phyloP scores from a whole-genome alignment of 768 basidiomycete species.

The Hericium alpestre region DNA sequence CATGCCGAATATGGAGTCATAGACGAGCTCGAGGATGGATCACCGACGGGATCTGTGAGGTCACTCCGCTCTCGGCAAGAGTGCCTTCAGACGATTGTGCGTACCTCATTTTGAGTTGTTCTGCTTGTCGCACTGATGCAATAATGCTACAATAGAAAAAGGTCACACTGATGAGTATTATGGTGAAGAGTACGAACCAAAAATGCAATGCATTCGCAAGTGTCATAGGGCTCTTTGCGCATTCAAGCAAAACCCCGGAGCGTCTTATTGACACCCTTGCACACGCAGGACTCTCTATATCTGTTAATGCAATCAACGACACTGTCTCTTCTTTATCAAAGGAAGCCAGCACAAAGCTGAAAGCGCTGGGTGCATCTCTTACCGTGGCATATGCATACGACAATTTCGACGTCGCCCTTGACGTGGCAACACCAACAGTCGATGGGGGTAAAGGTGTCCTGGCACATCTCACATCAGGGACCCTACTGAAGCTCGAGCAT shows the following conservation, averaged over 20 bases:
- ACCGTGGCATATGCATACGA: background rate
- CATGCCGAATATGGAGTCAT: background rate
- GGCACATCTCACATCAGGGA: constrained; percentile 18
- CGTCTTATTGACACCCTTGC: background rate
- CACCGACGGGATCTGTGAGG: background rate
- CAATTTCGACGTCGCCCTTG: background rate
- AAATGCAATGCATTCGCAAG: constrained; percentile 15
- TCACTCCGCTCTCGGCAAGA: background rate
- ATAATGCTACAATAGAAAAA: background rate
- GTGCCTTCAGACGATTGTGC: background rate
- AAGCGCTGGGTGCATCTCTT: background rate
- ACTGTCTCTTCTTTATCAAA: background rate
- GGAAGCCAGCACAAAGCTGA: background rate
- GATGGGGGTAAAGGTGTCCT: background rate
- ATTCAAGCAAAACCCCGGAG: background rate
- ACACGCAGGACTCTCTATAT: background rate
- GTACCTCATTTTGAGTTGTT: too few relatives aligned
- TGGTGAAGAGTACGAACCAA: constrained; percentile 13
- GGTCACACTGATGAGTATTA: background rate
- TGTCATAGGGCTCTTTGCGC: constrained; percentile 17
- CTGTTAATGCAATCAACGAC: background rate
- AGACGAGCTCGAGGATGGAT: background rate
- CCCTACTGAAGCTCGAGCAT: constrained; percentile 19
- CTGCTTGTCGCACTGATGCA: too few relatives aligned
- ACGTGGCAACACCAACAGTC: background rate